Evolutionary conservation across 2,329 filamentous ascomycete species (phyloP).

Genomic region (Diaporthe citri): DNA sequence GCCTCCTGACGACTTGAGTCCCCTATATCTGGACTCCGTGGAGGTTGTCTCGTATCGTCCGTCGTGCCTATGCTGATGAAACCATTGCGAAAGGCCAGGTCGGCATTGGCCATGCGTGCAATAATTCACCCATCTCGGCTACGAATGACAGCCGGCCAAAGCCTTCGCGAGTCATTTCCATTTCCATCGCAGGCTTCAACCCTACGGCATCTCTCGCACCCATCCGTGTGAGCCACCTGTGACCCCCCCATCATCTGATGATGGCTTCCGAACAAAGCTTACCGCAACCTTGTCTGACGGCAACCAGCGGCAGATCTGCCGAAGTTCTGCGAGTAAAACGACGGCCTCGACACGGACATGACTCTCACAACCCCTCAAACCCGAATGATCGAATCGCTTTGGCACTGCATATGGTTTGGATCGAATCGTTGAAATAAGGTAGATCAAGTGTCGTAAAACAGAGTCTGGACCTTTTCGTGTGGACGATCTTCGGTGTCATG

Average conservation of each 20-base stretch:
- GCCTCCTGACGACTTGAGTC: not conserved
- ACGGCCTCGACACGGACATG: slow-evolving; percentile 10
- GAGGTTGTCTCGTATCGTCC: not conserved
- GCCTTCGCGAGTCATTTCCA: slow-evolving; percentile 17
- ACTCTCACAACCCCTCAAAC: slow-evolving; percentile 3
- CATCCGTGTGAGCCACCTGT: slow-evolving; percentile 13
- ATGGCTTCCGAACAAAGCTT: slow-evolving; percentile 13
- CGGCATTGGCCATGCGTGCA: not conserved
- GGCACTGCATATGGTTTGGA: not conserved
- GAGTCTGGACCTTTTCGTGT: not conserved
- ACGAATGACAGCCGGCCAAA: not conserved
- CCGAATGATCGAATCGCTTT: not conserved
- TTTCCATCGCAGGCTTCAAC: slow-evolving; percentile 18
- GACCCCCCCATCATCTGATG: slow-evolving; percentile 24
- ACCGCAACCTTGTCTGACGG: slow-evolving; percentile 19
- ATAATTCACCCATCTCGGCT: not conserved
- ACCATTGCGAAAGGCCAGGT: slow-evolving; percentile 10
- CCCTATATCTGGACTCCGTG: not conserved
- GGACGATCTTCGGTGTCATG: slow-evolving; percentile 15
- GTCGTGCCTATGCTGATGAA: slow-evolving; percentile 1
- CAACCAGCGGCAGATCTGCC: slow-evolving; percentile 35
- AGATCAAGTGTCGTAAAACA: not conserved
- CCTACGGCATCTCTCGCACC: slow-evolving; percentile 1
- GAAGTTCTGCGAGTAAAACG: not conserved
- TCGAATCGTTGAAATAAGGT: not conserved